Percentiles rank a stretch among this genome's conserved stretches.
These are phyloP conservation scores for Verticillium isaacii DNA, from an alignment of 2,329 filamentous ascomycete species.

Conservation along the genomic window DNA sequence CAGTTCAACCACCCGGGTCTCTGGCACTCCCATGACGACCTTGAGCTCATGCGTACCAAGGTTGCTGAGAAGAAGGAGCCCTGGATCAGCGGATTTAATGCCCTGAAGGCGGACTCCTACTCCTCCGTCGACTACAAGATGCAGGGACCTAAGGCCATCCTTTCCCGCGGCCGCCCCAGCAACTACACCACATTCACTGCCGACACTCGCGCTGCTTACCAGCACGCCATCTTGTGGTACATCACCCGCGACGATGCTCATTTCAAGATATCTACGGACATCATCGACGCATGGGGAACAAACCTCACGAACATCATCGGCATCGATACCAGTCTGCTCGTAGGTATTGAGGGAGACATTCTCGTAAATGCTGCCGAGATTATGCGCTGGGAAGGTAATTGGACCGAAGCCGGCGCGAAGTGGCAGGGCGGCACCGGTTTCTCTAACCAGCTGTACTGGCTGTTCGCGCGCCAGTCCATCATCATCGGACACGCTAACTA, in stretches of 20 bases:
- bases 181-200: slow-evolving; percentile 30
- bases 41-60: slow-evolving; percentile 6
- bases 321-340: slow-evolving; percentile 27
- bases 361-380: slow-evolving; percentile 38
- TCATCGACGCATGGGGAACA: slow-evolving; percentile 30
- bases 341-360: slow-evolving; percentile 32
- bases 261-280: slow-evolving; percentile 25
- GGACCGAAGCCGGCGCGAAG: slow-evolving; percentile 28
- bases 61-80: slow-evolving; percentile 5
- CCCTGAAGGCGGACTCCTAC: slow-evolving; percentile 7
- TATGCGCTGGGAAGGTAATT: slow-evolving; percentile 36
- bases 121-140: slow-evolving; percentile 18
- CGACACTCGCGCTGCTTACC: slow-evolving; percentile 31
- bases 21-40: slow-evolving; percentile 9
- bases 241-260: slow-evolving; percentile 30
- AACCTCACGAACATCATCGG: slow-evolving; percentile 27
- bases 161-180: slow-evolving; percentile 24
- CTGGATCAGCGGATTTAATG: slow-evolving; percentile 3
- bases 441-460: slow-evolving; percentile 33
- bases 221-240: slow-evolving; percentile 37
- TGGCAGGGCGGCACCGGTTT: slow-evolving; percentile 30
- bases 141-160: slow-evolving; percentile 22
- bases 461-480: slow-evolving; percentile 30
- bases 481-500: slow-evolving; percentile 37
- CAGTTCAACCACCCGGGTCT: slow-evolving; percentile 7